Evolutionary conservation across 2,329 filamentous ascomycete species (phyloP), one percentile per base, ranked within the genome.

Genomic region (Fusarium xyrophilum): DNA sequence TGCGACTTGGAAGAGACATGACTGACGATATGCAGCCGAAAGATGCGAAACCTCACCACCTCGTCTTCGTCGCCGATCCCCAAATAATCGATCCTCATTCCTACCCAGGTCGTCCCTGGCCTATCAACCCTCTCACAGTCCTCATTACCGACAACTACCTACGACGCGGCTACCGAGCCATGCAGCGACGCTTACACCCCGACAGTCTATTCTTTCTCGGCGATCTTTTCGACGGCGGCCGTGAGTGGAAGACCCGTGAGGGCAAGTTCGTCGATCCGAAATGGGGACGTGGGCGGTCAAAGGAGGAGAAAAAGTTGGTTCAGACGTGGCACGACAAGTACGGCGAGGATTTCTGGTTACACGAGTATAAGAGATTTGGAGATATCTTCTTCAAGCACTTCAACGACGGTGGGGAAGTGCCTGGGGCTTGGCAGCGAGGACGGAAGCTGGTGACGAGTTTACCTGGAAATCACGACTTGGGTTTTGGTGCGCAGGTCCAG

Each of bases 381-480:
- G 84, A 87, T 60, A 92, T 99, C 57, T 99, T 97, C 78, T 88
- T 94, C 66, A 83, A 89, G 17, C 85, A 87, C 33, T 93, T 88
- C 86, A 85, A 86, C 39, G 77, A 86, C 57, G 86, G 83, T 3
- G 86, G 88, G 52, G 76, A 82, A 43, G 80, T 80, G 9, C 82
- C 89, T 0, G 82, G 85, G 0, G 78, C 83, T 2, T 88, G 89
- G 60, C 87, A 89, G 68, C 84, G 87, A 32, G 90, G 91, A 8
- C 86, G 92, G 60, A 94, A 91, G 79, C 82, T 98, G 55, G 90
- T 98, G 55, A 88, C 92, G 21, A 95, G 91, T 75, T 76, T 99
- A 60, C 96, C 96, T 0, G 96, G 96, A 4, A 99, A 99, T 74
- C 96, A 99, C 76, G 96, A 99, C 76, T 79, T 98, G 40, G 96